These are phyloP conservation scores for Zalerion maritima DNA, from an alignment of 495 filamentous ascomycete species.

Conservation along the genomic window DNA sequence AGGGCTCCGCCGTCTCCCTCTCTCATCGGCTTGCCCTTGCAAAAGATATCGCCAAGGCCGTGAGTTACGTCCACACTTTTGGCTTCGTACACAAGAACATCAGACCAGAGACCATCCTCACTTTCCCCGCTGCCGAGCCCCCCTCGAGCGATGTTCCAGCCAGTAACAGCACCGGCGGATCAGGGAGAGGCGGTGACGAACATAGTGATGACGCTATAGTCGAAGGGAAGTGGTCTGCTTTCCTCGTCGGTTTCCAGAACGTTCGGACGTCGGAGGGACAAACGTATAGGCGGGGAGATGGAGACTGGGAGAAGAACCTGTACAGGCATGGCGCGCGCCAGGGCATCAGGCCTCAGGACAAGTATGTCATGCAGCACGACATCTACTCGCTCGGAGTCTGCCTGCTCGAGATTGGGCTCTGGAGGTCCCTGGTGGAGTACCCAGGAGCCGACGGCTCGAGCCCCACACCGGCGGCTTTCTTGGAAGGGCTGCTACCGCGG, in stretches of 20 bases:
- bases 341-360: conserved; percentile 21
- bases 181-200: too few species aligned
- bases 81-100: conserved; percentile 46
- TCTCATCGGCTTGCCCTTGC: conserved; percentile 30
- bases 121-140: conserved; percentile 17
- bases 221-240: conserved; percentile 7
- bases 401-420: conserved; percentile 47
- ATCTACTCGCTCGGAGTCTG: conserved; percentile 50
- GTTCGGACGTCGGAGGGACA: conserved; percentile 26
- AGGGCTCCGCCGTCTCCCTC: too few species aligned
- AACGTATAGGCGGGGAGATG: conserved; percentile 26
- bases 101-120: conserved; percentile 36
- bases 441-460: not conserved
- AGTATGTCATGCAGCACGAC: conserved; percentile 46
- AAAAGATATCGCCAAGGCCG: conserved; percentile 25
- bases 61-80: conserved; percentile 36
- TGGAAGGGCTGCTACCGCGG: too few species aligned
- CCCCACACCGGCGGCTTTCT: too few species aligned
- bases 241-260: conserved; percentile 37
- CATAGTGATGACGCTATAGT: too few species aligned
- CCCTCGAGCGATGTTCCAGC: conserved; percentile 10
- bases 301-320: conserved; percentile 29
- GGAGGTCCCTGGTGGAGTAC: conserved; percentile 32
- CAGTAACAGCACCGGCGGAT: too few species aligned
- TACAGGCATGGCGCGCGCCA: conserved; percentile 44